These are phyloP conservation scores for Fusarium subglutinans DNA, from an alignment of 2,329 filamentous ascomycete species.

Conservation along the genomic window DNA sequence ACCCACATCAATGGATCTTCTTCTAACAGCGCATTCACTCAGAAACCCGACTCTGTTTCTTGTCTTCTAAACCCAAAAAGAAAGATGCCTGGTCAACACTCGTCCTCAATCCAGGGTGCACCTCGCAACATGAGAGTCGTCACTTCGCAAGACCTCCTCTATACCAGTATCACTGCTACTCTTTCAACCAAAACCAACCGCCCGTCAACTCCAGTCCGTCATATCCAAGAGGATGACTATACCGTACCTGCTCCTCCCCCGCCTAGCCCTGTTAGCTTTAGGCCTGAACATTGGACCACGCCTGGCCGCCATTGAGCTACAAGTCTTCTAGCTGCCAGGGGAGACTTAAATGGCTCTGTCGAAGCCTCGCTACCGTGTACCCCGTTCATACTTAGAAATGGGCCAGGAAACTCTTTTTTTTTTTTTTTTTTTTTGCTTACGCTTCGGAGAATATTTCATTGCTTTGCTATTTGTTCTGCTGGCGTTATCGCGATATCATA, in stretches of 20 bases:
- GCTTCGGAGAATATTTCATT: not conserved
- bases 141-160: conserved; percentile 61
- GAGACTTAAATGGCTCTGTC: conserved; percentile 14
- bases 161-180: conserved; percentile 62
- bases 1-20: not conserved
- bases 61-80: not conserved
- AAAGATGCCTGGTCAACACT: conserved; percentile 50
- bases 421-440: not conserved
- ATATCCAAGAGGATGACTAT: conserved; percentile 68
- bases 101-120: conserved; percentile 56
- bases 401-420: not conserved
- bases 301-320: conserved; percentile 43
- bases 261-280: conserved; percentile 70
- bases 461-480: conserved; percentile 3
- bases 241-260: conserved; percentile 72
- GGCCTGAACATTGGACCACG: conserved; percentile 63
- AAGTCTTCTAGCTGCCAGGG: conserved; percentile 5
- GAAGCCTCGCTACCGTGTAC: conserved; percentile 18
- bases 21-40: conserved; percentile 12
- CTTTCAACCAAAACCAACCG: conserved; percentile 55
- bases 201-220: conserved; percentile 58
- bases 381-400: not conserved
- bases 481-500: conserved; percentile 24
- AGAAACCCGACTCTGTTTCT: conserved; percentile 1
- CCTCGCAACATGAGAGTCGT: conserved; percentile 57